A percentile compares a stretch with the other conserved stretches of the same genome.
Conservation (phyloP, 2,329 filamentous ascomycete genomes). For the Beauveria pseudobassiana region DNA sequence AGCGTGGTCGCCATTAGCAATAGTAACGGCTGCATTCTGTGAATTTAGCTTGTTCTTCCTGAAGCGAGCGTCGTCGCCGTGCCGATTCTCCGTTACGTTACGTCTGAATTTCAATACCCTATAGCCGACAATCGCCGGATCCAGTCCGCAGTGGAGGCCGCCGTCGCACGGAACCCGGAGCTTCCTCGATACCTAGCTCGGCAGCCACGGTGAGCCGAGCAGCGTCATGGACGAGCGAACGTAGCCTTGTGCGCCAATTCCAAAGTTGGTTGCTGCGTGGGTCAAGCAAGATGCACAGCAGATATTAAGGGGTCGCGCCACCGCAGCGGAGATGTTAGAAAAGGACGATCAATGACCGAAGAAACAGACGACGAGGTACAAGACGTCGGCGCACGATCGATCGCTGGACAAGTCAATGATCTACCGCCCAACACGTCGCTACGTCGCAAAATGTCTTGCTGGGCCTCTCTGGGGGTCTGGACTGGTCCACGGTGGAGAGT, state of each 20-base stretch:
- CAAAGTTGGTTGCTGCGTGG: background rate
- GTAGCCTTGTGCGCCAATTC: background rate
- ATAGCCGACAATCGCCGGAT: background rate
- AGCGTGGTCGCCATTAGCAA: too few relatives aligned
- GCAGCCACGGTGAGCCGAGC: background rate
- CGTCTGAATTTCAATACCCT: background rate
- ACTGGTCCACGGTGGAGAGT: conserved; percentile 9
- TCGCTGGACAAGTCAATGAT: background rate
- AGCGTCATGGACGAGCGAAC: background rate
- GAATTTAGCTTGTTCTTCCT: too few relatives aligned
- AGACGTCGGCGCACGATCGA: background rate
- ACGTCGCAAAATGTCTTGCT: background rate
- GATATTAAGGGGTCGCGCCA: background rate
- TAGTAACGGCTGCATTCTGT: too few relatives aligned
- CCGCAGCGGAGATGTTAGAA: background rate
- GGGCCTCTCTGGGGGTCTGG: conserved; percentile 4
- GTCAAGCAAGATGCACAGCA: background rate
- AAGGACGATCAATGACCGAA: too few relatives aligned
- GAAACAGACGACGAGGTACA: too few relatives aligned
- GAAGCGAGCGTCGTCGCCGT: too few relatives aligned
- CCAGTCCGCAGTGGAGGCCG: background rate
- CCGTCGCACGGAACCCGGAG: background rate
- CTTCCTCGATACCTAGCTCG: background rate
- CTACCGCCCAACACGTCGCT: background rate
- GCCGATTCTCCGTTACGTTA: too few relatives aligned